Conservation (phyloP, 805 yeast genomes). For the Candida railenensis region DNA sequence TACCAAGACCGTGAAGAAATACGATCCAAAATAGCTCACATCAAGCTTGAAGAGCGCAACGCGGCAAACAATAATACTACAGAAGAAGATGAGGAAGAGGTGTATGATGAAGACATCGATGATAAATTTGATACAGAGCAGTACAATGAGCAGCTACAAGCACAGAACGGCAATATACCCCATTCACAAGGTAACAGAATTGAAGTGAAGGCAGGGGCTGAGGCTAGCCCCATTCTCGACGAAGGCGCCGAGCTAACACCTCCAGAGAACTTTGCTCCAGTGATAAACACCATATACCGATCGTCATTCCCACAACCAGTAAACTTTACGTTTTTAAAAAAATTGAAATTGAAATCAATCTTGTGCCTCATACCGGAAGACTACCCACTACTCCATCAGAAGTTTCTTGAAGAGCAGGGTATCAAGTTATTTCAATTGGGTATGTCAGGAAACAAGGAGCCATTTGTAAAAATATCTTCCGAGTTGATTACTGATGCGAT, state of each 20-base stretch:
- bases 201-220: too few relatives aligned
- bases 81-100: conserved; percentile 21
- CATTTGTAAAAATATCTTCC: conserved; percentile 72
- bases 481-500: conserved; percentile 77
- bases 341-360: conserved; percentile 66
- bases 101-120: conserved; percentile 41
- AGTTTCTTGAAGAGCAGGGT: conserved; percentile 57
- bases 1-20: conserved; percentile 20
- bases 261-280: conserved; percentile 92
- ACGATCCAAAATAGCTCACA: conserved; percentile 31
- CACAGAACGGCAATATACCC: too few relatives aligned
- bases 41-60: conserved; percentile 22
- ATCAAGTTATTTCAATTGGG: conserved; percentile 84
- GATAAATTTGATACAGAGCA: conserved; percentile 31
- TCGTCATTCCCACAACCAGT: conserved; percentile 87
- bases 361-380: conserved; percentile 88
- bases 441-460: conserved; percentile 93
- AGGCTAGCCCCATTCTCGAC: background rate
- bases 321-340: conserved; percentile 68
- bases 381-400: conserved; percentile 74
- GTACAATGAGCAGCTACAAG: too few relatives aligned
- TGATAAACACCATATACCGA: conserved; percentile 71
- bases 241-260: conserved; percentile 41
- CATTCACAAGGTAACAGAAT: too few relatives aligned
- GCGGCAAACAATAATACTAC: conserved; percentile 20